Conservation (phyloP, 208 protist genomes). For the Novymonas esmeraldas region DNA sequence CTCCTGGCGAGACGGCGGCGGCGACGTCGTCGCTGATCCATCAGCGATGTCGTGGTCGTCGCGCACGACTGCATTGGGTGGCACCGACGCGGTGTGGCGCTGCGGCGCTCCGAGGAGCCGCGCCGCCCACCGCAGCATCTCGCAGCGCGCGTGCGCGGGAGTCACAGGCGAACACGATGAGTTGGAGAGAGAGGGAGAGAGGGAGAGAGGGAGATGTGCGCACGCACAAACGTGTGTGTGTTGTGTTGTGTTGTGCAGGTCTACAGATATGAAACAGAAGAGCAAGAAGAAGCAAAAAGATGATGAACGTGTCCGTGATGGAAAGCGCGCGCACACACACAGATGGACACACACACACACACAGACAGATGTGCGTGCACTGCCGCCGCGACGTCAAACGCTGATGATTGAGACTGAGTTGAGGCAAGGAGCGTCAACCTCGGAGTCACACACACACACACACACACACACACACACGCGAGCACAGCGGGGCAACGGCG, state of each 20-base stretch:
- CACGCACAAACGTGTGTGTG: too few species aligned
- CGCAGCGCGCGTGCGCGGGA: background rate
- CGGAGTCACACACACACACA: background rate
- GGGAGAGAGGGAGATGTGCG: background rate
- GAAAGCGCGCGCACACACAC: too few species aligned
- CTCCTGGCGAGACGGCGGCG: background rate
- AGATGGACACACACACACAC: background rate
- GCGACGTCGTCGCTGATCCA: background rate
- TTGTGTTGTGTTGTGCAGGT: too few species aligned
- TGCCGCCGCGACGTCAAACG: background rate
- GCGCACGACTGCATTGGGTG: too few species aligned
- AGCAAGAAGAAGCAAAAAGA: too few species aligned
- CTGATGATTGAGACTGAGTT: too few species aligned
- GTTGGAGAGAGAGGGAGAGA: background rate
- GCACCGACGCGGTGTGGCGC: background rate
- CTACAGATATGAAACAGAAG: too few species aligned
- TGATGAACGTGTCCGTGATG: too few species aligned
- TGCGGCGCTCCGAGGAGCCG: background rate
- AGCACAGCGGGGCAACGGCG: too few species aligned
- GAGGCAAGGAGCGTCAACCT: background rate
- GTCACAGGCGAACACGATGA: background rate
- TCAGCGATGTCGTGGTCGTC: background rate
- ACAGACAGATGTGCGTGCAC: background rate
- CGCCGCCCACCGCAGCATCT: slow-evolving; percentile 8
- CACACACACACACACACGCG: slow-evolving; percentile 2